Conservation (phyloP, 495 filamentous ascomycete genomes). For the Xylaria bambusicola region DNA sequence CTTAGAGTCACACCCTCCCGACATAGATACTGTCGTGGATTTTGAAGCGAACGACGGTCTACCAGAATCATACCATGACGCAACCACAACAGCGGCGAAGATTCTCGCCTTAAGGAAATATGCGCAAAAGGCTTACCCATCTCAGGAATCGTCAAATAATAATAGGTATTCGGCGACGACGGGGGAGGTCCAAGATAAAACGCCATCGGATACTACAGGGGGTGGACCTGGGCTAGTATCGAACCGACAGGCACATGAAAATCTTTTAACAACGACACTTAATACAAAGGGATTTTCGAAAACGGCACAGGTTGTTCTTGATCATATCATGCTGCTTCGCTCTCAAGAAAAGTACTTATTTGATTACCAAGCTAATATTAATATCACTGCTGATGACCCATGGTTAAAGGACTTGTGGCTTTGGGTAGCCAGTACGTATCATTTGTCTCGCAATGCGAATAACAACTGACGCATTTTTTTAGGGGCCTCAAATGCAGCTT, state of each 20-base stretch:
- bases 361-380: slow-evolving; percentile 66
- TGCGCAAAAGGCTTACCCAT: slow-evolving; percentile 22
- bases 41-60: slow-evolving; percentile 25
- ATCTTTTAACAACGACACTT: slow-evolving; percentile 51
- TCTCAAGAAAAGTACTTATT: slow-evolving; percentile 78
- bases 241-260: slow-evolving; percentile 47
- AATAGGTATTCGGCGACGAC: slow-evolving; percentile 6
- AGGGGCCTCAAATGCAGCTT: slow-evolving; percentile 67
- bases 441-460: neutral
- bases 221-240: slow-evolving; percentile 28
- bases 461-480: slow-evolving; percentile 18
- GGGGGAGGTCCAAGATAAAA: slow-evolving; percentile 8
- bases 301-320: slow-evolving; percentile 40
- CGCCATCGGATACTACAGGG: slow-evolving; percentile 10
- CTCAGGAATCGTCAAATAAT: slow-evolving; percentile 12
- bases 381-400: slow-evolving; percentile 69
- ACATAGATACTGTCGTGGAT: slow-evolving; percentile 30
- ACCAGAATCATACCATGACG: slow-evolving; percentile 31
- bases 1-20: slow-evolving; percentile 25
- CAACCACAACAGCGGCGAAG: slow-evolving; percentile 42
- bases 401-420: slow-evolving; percentile 76
- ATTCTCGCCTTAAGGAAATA: slow-evolving; percentile 39
- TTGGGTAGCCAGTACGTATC: slow-evolving; percentile 66
- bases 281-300: slow-evolving; percentile 36
- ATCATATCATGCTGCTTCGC: slow-evolving; percentile 50